Evolutionary conservation across 192 early-diverging fungal genomes (phyloP), one percentile per base, ranked within the genome.

Genomic region (Coemansia sp.): DNA sequence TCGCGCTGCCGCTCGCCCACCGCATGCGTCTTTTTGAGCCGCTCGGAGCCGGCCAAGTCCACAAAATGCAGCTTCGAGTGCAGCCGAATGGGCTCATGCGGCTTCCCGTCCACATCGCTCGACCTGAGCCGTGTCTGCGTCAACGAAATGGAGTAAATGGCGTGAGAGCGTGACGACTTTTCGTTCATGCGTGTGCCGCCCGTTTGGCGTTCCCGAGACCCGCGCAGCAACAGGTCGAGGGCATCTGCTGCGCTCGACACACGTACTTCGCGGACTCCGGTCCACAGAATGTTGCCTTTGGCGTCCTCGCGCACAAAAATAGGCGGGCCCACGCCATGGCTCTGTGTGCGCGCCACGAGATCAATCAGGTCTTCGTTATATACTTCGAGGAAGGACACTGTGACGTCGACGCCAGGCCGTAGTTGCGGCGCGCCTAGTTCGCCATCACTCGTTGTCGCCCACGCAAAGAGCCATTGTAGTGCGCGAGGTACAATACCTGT

Each of bases 171-270:
- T 20, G 94, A 96, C 2, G 94, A 96, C 52, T 91, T 82, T 45
- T 89, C 92, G 78, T 99, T 99, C 96, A 98, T 97, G 45, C 95
- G 92, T 23, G 97, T 99, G n/a, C 94, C 85, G 27, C 92, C 90
- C 1, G 95, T 97, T 52, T 91, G 90, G 52, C 97, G 84, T 45
- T 88, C 87, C 52, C 83, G 82, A 12, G 89, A 88, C 37, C 93
- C 95, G 59, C 84, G 82, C 12, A 83, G 69, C 13, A 94, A 82
- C 57, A 88, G 68, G 8, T 71, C 74, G 48, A 96, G 76, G 18
- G 94, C 88, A 18, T 90, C 93, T 23, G 86, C 86, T 6, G 88
- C 87, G n/a, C 73, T 83, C 4, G 70, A 27, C 23, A 95, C 94
- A 10, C 74, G 53, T 27, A 92, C 78, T 70, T 96, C 94, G 49